These are phyloP conservation scores for Neurospora sp. DNA, from an alignment of 495 filamentous ascomycete species.

Conservation along the genomic window DNA sequence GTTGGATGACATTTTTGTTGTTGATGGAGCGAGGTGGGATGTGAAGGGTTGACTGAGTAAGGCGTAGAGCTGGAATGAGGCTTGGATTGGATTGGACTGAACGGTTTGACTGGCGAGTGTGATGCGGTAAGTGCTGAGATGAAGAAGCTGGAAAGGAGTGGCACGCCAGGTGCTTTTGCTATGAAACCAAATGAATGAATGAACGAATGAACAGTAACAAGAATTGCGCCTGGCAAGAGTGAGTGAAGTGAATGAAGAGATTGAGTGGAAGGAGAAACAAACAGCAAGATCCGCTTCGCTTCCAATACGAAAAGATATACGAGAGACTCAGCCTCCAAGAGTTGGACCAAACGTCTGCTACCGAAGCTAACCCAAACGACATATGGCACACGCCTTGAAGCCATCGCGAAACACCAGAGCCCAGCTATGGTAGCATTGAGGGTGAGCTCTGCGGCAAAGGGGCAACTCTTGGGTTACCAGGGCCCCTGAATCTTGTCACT, in stretches of 20 bases:
- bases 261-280: neutral
- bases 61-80: neutral
- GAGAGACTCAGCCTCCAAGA: neutral
- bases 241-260: neutral
- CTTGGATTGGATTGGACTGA: neutral
- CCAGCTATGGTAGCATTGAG: neutral
- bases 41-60: neutral
- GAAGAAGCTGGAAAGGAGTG: neutral
- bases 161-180: neutral
- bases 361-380: neutral
- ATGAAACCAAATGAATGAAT: neutral
- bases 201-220: neutral
- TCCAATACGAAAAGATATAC: neutral
- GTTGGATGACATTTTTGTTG: neutral
- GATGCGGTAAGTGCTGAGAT: neutral
- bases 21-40: neutral
- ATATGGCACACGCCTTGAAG: neutral
- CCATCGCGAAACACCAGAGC: neutral
- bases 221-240: neutral
- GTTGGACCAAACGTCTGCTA: neutral
- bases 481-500: neutral
- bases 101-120: rapidly evolving
- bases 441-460: neutral
- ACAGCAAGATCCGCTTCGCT: too few relatives aligned
- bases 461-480: neutral